Evolutionary conservation across 176 grass and related monocot genomes (phyloP), one percentile per base, ranked within the genome.

Genomic region (Bolboschoenus planiculmis): DNA sequence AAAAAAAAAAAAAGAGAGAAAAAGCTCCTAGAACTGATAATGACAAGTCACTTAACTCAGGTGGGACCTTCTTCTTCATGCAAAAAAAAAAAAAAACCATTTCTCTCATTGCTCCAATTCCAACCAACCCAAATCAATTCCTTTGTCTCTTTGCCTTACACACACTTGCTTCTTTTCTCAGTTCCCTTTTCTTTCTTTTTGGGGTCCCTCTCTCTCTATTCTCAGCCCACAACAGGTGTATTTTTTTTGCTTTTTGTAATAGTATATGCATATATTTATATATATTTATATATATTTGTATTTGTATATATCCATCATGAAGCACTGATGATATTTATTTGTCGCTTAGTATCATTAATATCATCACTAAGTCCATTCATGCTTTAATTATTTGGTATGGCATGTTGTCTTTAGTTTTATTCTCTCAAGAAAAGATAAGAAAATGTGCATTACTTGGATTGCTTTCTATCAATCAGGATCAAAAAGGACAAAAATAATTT

Each of bases 301-400:
- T n/a, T n/a, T n/a, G n/a, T n/a, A n/a, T n/a, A n/a, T n/a, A n/a
- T n/a, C n/a, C 16, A 43, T 70, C 20, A 42, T 42, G 42, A 40
- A 43, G 66, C 66, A 71, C 20, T 43, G 66, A 43, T 65, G 66
- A 42, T 56, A 26, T 13, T 24, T 71, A 3, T 9, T 24, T 43
- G 66, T 43, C 36, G 8, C 10, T 71, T 71, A 23, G 37, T 46
- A 31, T 29, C 26, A 18, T n/a, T n/a, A n/a, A n/a, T n/a, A n/a
- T 65, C 23, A 29, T 47, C 39, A 29, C 10, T 74, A 3, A 13
- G 68, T 47, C n/a, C 68, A 74, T 74, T 44, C 42, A 47, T 10
- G 23, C 68, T 74, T 74, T 74, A 74, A 74, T 74, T 74, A 74
- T 74, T 26, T 43, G n/a, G n/a, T 14, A 11, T 44, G 37, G 36